phyloP scores from a whole-genome alignment of 2,329 filamentous ascomycete genomes.

The Epichloe scottii region DNA sequence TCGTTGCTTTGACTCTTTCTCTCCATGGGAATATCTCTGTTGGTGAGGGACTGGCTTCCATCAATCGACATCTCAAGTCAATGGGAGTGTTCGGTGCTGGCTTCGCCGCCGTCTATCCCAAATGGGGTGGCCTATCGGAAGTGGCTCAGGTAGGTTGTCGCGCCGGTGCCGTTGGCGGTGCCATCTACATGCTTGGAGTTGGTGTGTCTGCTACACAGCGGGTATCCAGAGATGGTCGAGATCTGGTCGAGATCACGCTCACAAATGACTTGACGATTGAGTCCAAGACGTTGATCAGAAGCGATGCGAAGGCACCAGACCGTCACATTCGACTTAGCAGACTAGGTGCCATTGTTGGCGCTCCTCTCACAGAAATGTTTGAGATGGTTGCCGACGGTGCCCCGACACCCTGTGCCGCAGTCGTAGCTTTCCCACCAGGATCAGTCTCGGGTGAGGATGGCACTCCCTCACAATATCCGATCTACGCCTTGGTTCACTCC shows the following conservation, averaged over 20 bases:
- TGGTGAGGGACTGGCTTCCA: constrained; percentile 53
- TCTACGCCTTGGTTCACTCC: constrained; percentile 62
- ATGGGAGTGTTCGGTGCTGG: constrained; percentile 81
- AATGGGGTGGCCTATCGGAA: constrained; percentile 85
- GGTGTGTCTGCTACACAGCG: constrained; percentile 35
- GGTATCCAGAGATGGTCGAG: constrained; percentile 10
- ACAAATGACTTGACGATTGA: constrained; percentile 45
- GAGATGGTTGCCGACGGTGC: constrained; percentile 59
- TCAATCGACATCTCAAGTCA: constrained; percentile 70
- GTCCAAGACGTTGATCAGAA: constrained; percentile 39
- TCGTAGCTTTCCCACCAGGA: constrained; percentile 51
- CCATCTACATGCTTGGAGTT: constrained; percentile 74
- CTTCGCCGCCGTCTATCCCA: constrained; percentile 80
- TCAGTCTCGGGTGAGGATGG: constrained; percentile 26
- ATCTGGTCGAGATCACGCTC: constrained; percentile 34
- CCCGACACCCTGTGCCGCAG: constrained; percentile 60
- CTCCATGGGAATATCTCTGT: constrained; percentile 51
- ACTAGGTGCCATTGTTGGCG: constrained; percentile 57
- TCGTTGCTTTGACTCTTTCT: constrained; percentile 60
- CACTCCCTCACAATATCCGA: constrained; percentile 29
- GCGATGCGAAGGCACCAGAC: constrained; percentile 19
- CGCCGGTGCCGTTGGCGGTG: constrained; percentile 81
- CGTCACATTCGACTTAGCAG: constrained; percentile 34
- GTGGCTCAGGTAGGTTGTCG: constrained; percentile 85
- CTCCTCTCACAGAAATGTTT: constrained; percentile 54